Evolutionary conservation across 2,329 filamentous ascomycete genomes (phyloP).

Genomic region (Colletotrichum sp.): DNA sequence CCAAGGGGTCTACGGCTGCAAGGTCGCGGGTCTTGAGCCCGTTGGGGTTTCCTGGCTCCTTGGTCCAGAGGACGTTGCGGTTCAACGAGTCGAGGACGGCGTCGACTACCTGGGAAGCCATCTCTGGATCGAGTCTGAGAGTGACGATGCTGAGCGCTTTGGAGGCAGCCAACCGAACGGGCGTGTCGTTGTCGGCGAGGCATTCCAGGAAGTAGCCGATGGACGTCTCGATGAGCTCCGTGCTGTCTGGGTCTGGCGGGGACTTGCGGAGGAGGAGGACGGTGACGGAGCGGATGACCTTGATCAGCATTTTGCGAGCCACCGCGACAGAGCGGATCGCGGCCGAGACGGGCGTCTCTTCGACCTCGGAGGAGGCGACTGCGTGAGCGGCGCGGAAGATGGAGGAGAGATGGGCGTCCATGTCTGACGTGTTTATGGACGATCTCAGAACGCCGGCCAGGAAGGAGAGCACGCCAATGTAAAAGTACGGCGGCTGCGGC

Average conservation of each 20-base stretch:
- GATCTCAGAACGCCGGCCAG: slow-evolving; percentile 74
- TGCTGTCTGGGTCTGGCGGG: slow-evolving; percentile 40
- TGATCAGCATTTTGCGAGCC: slow-evolving; percentile 82
- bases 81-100: slow-evolving; percentile 77
- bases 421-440: slow-evolving; percentile 75
- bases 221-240: slow-evolving; percentile 74
- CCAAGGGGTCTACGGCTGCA: slow-evolving; percentile 77
- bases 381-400: slow-evolving; percentile 71
- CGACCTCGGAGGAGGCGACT: slow-evolving; percentile 54
- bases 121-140: slow-evolving; percentile 76
- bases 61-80: slow-evolving; percentile 60
- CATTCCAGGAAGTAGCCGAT: slow-evolving; percentile 82
- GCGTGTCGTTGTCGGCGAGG: slow-evolving; percentile 86
- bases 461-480: slow-evolving; percentile 80
- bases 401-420: slow-evolving; percentile 67
- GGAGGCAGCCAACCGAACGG: slow-evolving; percentile 87
- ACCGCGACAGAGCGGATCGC: slow-evolving; percentile 74
- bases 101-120: slow-evolving; percentile 87
- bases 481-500: slow-evolving; percentile 69
- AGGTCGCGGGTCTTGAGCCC: slow-evolving; percentile 57
- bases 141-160: slow-evolving; percentile 91
- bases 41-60: slow-evolving; percentile 31
- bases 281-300: slow-evolving; percentile 79
- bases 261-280: slow-evolving; percentile 67
- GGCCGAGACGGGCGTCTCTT: slow-evolving; percentile 51